phyloP scores from a whole-genome alignment of 2,329 filamentous ascomycete genomes.

The Sclerotinia trifoliorum region DNA sequence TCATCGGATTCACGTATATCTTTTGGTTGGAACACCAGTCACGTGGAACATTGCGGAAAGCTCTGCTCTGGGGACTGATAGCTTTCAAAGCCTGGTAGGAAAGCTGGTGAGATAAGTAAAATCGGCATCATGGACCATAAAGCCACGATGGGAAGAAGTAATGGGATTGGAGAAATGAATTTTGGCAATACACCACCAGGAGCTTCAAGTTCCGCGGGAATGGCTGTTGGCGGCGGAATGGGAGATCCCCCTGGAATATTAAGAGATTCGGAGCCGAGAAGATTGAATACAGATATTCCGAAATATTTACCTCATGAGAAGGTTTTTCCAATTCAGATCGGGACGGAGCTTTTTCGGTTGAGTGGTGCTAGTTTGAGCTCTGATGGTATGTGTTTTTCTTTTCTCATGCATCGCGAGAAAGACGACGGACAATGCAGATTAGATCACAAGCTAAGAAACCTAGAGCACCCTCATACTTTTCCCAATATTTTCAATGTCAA shows the following conservation, averaged over 20 bases:
- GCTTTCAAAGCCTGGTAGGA: background rate
- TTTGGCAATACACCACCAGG: background rate
- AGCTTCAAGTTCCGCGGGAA: background rate
- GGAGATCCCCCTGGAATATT: conserved; percentile 30
- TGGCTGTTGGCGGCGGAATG: background rate
- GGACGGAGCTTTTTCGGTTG: conserved; percentile 64
- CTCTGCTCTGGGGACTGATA: background rate
- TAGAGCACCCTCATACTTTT: conserved; percentile 93
- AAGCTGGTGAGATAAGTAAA: background rate
- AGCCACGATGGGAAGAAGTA: background rate
- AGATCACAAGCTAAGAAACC: conserved; percentile 46
- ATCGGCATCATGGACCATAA: background rate
- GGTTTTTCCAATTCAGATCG: conserved; percentile 68
- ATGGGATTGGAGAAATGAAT: background rate
- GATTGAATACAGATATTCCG: conserved; percentile 40
- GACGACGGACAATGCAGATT: background rate
- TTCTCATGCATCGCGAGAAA: background rate
- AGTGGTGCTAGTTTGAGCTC: conserved; percentile 70
- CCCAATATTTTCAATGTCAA: conserved; percentile 87
- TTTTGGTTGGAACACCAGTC: background rate
- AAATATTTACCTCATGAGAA: conserved; percentile 42
- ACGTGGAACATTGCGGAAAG: background rate
- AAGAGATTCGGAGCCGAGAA: conserved; percentile 27
- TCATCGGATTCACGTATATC: background rate
- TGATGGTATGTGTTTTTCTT: conserved; percentile 57